phyloP scores from a whole-genome alignment of 805 yeast genomes.

The Zygosaccharomyces bisporus region DNA sequence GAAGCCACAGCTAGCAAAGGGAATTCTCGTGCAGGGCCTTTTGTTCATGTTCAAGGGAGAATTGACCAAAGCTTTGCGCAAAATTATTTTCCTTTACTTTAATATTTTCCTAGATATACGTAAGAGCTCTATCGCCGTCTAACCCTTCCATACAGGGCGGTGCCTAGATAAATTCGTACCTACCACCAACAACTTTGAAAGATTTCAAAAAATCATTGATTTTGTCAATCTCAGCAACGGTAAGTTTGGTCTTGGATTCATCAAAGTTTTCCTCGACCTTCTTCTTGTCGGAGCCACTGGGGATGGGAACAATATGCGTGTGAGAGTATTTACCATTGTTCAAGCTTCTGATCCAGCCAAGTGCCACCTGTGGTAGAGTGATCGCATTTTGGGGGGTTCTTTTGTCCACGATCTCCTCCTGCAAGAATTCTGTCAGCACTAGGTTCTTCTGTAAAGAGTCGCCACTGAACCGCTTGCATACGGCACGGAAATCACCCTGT shows the following conservation, averaged over 20 bases:
- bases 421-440: constrained; percentile 45
- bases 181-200: constrained; percentile 50
- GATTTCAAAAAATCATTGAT: constrained; percentile 45
- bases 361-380: constrained; percentile 62
- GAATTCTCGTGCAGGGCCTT: constrained; percentile 79
- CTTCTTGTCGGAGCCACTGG: constrained; percentile 60
- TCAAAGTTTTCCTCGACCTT: constrained; percentile 62
- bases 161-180: too few relatives aligned
- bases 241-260: constrained; percentile 38
- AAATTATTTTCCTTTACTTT: constrained; percentile 21
- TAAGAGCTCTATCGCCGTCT: constrained; percentile 60
- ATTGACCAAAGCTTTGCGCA: constrained; percentile 35
- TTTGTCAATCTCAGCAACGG: constrained; percentile 54
- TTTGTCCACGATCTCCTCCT: constrained; percentile 44
- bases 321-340: constrained; percentile 36
- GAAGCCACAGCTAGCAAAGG: constrained; percentile 75
- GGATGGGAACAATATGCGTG: constrained; percentile 70
- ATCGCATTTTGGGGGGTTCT: constrained; percentile 45
- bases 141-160: too few relatives aligned
- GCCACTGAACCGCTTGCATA: constrained; percentile 54
- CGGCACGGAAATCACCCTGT: constrained; percentile 39
- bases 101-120: not conserved
- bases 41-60: constrained; percentile 79
- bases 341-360: constrained; percentile 58
- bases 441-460: constrained; percentile 56